Conservation (phyloP, 164 flowering plant species). For the Buxus sempervirens region DNA sequence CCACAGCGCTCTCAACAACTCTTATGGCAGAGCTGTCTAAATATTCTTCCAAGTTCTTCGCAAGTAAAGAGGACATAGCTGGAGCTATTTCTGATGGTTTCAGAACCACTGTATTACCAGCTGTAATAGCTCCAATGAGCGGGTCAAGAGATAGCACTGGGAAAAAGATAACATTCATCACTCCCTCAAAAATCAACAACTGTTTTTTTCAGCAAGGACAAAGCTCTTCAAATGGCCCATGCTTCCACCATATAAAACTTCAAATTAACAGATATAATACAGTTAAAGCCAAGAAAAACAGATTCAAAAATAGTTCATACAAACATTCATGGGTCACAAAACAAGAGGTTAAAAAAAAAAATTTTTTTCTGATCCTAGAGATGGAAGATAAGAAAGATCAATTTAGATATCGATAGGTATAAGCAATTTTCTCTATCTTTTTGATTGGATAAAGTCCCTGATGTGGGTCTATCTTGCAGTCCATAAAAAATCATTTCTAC, state of each 20-base stretch:
- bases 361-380: too few relatives aligned
- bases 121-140: constrained; percentile 84
- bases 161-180: background rate
- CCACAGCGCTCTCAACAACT: constrained; percentile 79
- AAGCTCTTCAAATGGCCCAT: constrained; percentile 1
- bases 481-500: too few relatives aligned
- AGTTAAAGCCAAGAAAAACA: background rate
- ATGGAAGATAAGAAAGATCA: too few relatives aligned
- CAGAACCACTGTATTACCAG: constrained; percentile 80
- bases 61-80: constrained; percentile 66
- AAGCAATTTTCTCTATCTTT: too few relatives aligned
- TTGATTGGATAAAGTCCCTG: too few relatives aligned
- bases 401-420: too few relatives aligned
- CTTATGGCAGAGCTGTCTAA: constrained; percentile 65
- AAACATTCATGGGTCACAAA: background rate
- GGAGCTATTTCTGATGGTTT: constrained; percentile 94
- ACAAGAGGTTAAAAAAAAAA: background rate
- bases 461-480: too few relatives aligned
- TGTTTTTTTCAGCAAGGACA: background rate
- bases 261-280: background rate
- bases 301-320: background rate
- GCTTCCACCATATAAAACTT: background rate
- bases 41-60: constrained; percentile 45
- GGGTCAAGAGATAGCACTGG: constrained; percentile 88
- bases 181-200: background rate